These are phyloP conservation scores for Quercus tomentella DNA, from an alignment of 331 rosid genomes.

Conservation along the genomic window DNA sequence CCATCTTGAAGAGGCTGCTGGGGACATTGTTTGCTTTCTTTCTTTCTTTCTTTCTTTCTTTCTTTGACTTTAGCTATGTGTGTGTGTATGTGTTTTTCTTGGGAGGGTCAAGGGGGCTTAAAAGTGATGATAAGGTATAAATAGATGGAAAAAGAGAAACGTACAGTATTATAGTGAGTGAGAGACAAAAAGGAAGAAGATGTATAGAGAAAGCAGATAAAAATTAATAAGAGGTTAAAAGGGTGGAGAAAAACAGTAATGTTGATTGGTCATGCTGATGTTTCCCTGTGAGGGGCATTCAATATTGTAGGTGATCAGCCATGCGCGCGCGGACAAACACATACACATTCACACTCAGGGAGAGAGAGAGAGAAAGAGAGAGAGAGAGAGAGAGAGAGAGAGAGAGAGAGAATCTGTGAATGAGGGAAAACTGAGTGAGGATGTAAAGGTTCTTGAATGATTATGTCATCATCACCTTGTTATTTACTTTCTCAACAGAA, in stretches of 20 bases:
- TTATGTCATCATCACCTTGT: constrained; percentile 60
- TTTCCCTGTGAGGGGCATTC: constrained; percentile 62
- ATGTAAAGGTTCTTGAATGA: constrained; percentile 20
- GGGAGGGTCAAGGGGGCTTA: background rate
- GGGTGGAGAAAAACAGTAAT: constrained; percentile 34
- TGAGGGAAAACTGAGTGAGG: constrained; percentile 13
- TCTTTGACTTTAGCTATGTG: background rate
- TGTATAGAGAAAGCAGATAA: constrained; percentile 21
- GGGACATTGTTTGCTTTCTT: constrained; percentile 41
- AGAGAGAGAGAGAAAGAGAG: constrained; percentile 6
- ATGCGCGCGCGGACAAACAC: constrained; percentile 1
- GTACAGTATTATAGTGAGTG: constrained; percentile 32
- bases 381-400: constrained; percentile 5
- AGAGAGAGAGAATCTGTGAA: background rate
- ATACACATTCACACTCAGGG: background rate
- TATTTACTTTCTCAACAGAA: constrained; percentile 37
- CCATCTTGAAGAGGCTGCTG: constrained; percentile 77
- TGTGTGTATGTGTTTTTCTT: background rate
- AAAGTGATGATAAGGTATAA: constrained; percentile 24
- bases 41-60: background rate
- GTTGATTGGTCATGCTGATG: constrained; percentile 47
- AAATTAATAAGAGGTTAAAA: constrained; percentile 23
- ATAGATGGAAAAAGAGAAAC: constrained; percentile 47
- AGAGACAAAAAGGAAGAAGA: constrained; percentile 48
- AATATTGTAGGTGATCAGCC: constrained; percentile 40